Conservation (phyloP, 1,284 basidiomycete genomes). For the Trametes pubescens region DNA sequence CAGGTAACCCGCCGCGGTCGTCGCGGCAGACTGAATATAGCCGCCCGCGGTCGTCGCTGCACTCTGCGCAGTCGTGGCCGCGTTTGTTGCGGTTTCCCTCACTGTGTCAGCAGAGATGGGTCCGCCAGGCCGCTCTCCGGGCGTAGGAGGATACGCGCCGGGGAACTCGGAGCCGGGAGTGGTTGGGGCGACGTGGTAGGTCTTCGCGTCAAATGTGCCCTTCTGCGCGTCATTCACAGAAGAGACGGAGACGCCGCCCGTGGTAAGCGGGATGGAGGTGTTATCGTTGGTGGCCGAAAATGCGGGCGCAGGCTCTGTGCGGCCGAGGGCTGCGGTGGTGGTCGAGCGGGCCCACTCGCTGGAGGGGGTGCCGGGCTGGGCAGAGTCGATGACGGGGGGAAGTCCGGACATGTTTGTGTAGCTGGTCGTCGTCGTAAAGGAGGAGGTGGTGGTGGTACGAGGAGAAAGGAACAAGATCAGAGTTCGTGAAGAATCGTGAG, state of each 20-base stretch:
- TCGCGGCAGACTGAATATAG: conserved; percentile 32
- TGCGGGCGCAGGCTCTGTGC: conserved; percentile 34
- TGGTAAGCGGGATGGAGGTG: conserved; percentile 19
- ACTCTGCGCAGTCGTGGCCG: conserved; percentile 26
- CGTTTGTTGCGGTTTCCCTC: conserved; percentile 20
- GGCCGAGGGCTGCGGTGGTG: conserved; percentile 39
- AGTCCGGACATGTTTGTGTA: conserved; percentile 37
- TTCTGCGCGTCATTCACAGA: conserved; percentile 27
- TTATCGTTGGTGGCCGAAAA: conserved; percentile 23
- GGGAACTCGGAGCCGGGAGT: conserved; percentile 37
- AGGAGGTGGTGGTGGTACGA: not conserved
- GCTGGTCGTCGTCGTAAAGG: conserved; percentile 13
- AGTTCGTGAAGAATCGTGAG: not conserved
- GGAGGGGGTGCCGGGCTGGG: conserved; percentile 40
- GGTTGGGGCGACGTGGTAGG: conserved; percentile 5
- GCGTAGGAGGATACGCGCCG: conserved; percentile 39
- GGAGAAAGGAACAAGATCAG: not conserved
- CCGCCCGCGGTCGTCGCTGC: conserved; percentile 29
- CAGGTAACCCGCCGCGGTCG: conserved; percentile 40
- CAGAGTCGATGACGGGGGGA: conserved; percentile 36
- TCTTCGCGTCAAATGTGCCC: conserved; percentile 19
- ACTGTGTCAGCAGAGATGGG: conserved; percentile 8
- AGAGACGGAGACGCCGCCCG: conserved; percentile 22
- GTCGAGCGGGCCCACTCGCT: conserved; percentile 43
- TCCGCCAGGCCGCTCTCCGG: conserved; percentile 17